Evolutionary conservation across 1,284 basidiomycete genomes (phyloP).

Genomic region (Austroboletus novae-zelandiae): DNA sequence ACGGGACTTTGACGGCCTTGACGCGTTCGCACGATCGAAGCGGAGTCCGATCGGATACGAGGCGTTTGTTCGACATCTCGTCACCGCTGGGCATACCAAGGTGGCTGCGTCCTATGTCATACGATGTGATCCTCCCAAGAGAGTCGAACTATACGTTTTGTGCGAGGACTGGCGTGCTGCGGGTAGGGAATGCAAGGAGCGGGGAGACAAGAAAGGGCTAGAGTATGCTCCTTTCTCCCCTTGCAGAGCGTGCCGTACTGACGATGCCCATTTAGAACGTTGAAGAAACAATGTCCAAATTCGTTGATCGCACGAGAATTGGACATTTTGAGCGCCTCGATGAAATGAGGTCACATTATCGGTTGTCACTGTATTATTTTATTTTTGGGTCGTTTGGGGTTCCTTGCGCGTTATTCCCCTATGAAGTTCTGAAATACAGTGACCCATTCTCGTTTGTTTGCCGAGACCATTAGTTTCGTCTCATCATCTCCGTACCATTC

Average conservation of each 20-base stretch:
- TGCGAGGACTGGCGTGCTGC: slow-evolving; percentile 89
- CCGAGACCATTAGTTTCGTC: too few species aligned
- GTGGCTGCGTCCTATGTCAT: slow-evolving; percentile 77
- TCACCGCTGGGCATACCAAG: slow-evolving; percentile 66
- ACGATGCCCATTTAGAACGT: slow-evolving; percentile 45
- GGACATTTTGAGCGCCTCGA: slow-evolving; percentile 62
- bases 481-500: too few species aligned
- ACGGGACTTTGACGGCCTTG: slow-evolving; percentile 82
- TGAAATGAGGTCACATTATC: slow-evolving; percentile 48
- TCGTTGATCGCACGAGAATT: slow-evolving; percentile 76
- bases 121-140: slow-evolving; percentile 78
- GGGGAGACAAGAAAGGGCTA: slow-evolving; percentile 76
- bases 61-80: slow-evolving; percentile 82
- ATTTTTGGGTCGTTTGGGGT: too few species aligned
- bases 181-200: slow-evolving; percentile 83
- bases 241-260: slow-evolving; percentile 8
- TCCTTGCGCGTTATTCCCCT: too few species aligned
- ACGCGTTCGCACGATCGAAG: slow-evolving; percentile 80
- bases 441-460: too few species aligned
- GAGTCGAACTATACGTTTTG: slow-evolving; percentile 82
- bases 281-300: slow-evolving; percentile 72
- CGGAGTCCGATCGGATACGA: slow-evolving; percentile 96
- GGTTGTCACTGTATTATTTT: too few species aligned
- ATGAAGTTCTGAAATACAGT: too few species aligned
- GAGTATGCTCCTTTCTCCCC: slow-evolving; percentile 57